phyloP scores from a whole-genome alignment of 1,284 basidiomycete genomes.

The Trichosporon faecale region DNA sequence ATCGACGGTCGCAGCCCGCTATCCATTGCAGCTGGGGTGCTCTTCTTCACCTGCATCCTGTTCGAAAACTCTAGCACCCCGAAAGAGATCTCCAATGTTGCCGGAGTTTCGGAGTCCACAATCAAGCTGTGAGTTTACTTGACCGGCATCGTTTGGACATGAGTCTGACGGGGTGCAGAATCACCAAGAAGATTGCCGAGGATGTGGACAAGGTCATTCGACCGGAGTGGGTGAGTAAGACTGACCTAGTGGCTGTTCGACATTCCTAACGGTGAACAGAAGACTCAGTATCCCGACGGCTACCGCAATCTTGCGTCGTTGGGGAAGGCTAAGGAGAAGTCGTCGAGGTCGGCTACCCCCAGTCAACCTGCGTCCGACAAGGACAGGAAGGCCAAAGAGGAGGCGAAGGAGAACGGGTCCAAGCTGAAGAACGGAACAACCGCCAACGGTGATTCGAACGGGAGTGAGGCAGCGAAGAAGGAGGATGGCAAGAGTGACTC shows the following conservation, averaged over 20 bases:
- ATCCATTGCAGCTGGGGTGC: slow-evolving; percentile 92
- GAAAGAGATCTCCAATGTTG: slow-evolving; percentile 87
- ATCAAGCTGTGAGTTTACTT: slow-evolving; percentile 65
- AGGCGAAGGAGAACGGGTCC: slow-evolving; percentile 2
- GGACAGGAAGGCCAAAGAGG: slow-evolving; percentile 9
- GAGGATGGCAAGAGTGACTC: background rate
- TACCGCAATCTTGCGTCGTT: slow-evolving; percentile 14
- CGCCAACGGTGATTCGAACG: slow-evolving; percentile 7
- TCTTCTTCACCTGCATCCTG: slow-evolving; percentile 85
- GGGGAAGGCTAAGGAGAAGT: slow-evolving; percentile 17
- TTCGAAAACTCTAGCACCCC: slow-evolving; percentile 71
- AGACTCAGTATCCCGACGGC: background rate
- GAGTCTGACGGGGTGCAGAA: slow-evolving; percentile 41
- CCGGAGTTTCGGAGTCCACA: slow-evolving; percentile 94
- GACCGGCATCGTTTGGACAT: background rate
- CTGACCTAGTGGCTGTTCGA: background rate
- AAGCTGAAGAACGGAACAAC: background rate
- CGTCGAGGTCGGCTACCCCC: slow-evolving; percentile 2
- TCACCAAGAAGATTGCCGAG: slow-evolving; percentile 42
- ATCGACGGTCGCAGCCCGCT: slow-evolving; percentile 92
- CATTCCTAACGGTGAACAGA: background rate
- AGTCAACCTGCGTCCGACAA: slow-evolving; percentile 15
- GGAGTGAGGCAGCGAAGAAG: background rate
- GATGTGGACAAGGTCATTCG: slow-evolving; percentile 42
- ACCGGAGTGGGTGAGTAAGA: slow-evolving; percentile 47